A percentile compares a stretch with the other conserved stretches of the same genome.
Evolutionary conservation across 2,329 filamentous ascomycete species (phyloP).

Genomic region (Apiospora pterosperma): DNA sequence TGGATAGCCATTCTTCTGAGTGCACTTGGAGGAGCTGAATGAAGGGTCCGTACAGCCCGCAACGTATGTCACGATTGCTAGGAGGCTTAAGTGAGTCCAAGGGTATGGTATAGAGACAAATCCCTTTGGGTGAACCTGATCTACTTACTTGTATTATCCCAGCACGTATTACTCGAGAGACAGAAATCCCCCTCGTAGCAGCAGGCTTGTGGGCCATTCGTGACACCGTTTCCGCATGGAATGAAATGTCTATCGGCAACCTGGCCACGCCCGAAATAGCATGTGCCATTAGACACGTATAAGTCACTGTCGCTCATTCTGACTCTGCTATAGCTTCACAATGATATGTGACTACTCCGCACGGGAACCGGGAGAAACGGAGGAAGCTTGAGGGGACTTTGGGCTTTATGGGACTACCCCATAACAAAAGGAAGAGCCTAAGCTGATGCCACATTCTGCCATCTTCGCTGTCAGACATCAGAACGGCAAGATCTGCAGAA

Average conservation of each 20-base stretch:
- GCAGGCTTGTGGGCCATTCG: slow-evolving; percentile 19
- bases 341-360: background rate
- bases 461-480: background rate
- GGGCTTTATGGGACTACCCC: background rate
- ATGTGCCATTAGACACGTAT: slow-evolving; percentile 20
- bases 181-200: slow-evolving; percentile 22
- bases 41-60: slow-evolving; percentile 21
- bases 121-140: background rate
- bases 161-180: slow-evolving; percentile 18
- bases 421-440: background rate
- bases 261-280: slow-evolving; percentile 19
- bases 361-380: background rate
- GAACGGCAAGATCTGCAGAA: background rate
- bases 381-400: too few relatives aligned
- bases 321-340: background rate
- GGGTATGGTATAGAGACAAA: too few relatives aligned
- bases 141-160: slow-evolving; percentile 20
- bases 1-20: slow-evolving; percentile 19
- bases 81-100: background rate
- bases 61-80: slow-evolving; percentile 21
- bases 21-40: slow-evolving; percentile 17
- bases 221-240: slow-evolving; percentile 19
- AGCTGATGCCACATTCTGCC: background rate
- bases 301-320: slow-evolving; percentile 12
- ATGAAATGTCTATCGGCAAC: slow-evolving; percentile 19